A percentile compares a stretch with the other conserved stretches of the same genome.
phyloP scores from a whole-genome alignment of 2,329 filamentous ascomycete species.

The Camillea tinctor region DNA sequence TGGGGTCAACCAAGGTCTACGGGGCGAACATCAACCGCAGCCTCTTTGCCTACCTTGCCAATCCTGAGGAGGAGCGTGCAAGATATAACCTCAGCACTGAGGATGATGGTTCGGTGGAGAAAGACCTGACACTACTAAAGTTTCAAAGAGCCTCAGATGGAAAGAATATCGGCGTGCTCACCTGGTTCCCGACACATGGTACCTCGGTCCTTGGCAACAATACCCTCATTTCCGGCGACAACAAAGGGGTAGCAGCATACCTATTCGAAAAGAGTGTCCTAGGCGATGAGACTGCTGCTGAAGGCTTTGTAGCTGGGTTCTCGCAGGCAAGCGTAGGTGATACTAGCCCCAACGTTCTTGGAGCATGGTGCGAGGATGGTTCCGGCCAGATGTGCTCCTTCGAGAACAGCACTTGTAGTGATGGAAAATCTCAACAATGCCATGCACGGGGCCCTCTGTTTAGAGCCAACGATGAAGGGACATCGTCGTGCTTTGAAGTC shows the following conservation, averaged over 20 bases:
- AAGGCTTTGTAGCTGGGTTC: slow-evolving; percentile 84
- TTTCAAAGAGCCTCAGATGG: slow-evolving; percentile 73
- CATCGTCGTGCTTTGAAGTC: slow-evolving; percentile 73
- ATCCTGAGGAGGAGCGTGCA: slow-evolving; percentile 72
- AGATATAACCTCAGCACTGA: slow-evolving; percentile 59
- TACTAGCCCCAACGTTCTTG: slow-evolving; percentile 82
- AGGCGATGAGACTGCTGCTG: slow-evolving; percentile 52
- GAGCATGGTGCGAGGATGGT: slow-evolving; percentile 87
- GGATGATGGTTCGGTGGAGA: slow-evolving; percentile 60
- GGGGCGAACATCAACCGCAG: slow-evolving; percentile 89
- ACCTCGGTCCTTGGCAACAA: slow-evolving; percentile 92
- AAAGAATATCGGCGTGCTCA: slow-evolving; percentile 77
- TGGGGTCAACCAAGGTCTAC: slow-evolving; percentile 66
- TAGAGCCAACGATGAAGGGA: slow-evolving; percentile 65
- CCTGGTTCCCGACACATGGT: slow-evolving; percentile 90
- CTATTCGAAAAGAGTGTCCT: slow-evolving; percentile 72
- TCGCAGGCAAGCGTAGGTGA: slow-evolving; percentile 91
- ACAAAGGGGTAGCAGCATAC: slow-evolving; percentile 89
- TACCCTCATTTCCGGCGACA: slow-evolving; percentile 88
- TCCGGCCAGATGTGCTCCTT: slow-evolving; percentile 69
- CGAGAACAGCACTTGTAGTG: slow-evolving; percentile 79
- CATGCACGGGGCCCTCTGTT: slow-evolving; percentile 74
- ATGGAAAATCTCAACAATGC: slow-evolving; percentile 67
- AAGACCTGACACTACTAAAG: slow-evolving; percentile 74
- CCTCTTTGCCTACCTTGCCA: slow-evolving; percentile 82